phyloP scores from a whole-genome alignment of 192 early-diverging fungal species.

The Gryganskiella cystojenkinii region DNA sequence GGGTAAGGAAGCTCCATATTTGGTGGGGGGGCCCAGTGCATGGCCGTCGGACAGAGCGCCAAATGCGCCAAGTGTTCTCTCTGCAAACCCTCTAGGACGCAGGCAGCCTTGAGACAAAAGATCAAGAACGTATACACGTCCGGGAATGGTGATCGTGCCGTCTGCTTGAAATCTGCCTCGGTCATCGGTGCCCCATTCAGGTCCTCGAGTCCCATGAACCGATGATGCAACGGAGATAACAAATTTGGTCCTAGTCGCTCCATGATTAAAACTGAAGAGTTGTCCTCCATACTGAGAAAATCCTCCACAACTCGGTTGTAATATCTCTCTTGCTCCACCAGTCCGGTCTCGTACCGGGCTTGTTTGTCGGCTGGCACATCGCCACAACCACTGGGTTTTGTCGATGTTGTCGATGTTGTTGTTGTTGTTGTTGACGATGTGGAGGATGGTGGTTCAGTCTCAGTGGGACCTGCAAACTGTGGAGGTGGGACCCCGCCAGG shows the following conservation, averaged over 20 bases:
- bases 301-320: slow-evolving; percentile 37
- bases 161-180: slow-evolving; percentile 15
- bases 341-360: slow-evolving; percentile 23
- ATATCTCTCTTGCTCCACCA: slow-evolving; percentile 35
- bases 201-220: slow-evolving; percentile 31
- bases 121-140: slow-evolving; percentile 40
- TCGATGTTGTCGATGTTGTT: background rate
- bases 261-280: slow-evolving; percentile 38
- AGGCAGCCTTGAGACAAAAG: slow-evolving; percentile 38
- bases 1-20: background rate
- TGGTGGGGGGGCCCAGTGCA: slow-evolving; percentile 35
- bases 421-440: background rate
- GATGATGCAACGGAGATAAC: slow-evolving; percentile 28
- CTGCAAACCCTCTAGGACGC: slow-evolving; percentile 28
- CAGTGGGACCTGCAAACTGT: background rate
- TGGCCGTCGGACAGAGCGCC: slow-evolving; percentile 31
- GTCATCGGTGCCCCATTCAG: slow-evolving; percentile 10
- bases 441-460: background rate
- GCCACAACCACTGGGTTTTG: background rate
- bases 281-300: slow-evolving; percentile 41
- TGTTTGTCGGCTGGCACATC: background rate
- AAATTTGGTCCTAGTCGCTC: slow-evolving; percentile 38
- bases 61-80: slow-evolving; percentile 28
- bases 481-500: background rate
- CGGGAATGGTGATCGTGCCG: slow-evolving; percentile 31